Conservation (phyloP, 192 early-diverging fungal species). For the Tieghemiomyces parasiticus region DNA sequence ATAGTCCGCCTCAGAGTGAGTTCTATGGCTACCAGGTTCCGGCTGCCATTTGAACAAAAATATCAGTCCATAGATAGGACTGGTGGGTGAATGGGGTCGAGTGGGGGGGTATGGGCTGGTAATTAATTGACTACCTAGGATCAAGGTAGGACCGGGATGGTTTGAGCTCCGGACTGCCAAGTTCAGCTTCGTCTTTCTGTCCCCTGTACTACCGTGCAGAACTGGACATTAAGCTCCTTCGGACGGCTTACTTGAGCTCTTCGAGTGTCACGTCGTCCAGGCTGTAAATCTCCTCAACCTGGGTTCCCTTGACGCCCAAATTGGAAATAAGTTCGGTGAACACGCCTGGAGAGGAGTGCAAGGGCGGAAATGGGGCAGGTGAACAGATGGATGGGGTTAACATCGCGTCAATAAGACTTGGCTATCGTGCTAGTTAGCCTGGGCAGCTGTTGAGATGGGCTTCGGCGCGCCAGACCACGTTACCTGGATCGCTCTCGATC, state of each 20-base stretch:
- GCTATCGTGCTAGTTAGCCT: too few relatives aligned
- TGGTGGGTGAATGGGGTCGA: constrained; percentile 13
- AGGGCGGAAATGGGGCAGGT: not conserved
- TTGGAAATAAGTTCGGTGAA: constrained; percentile 68
- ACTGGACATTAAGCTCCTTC: too few relatives aligned
- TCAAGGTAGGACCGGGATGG: too few relatives aligned
- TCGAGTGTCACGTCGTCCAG: constrained; percentile 45
- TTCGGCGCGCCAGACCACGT: too few relatives aligned
- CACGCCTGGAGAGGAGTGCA: constrained; percentile 29
- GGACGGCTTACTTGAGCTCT: constrained; percentile 38
- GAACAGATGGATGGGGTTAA: not conserved
- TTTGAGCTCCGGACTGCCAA: too few relatives aligned
- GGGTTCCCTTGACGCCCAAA: constrained; percentile 53
- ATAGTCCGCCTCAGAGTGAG: constrained; percentile 15
- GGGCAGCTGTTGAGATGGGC: too few relatives aligned
- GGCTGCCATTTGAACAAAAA: constrained; percentile 70
- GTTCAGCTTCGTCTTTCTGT: too few relatives aligned
- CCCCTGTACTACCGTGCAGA: too few relatives aligned
- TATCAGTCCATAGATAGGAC: constrained; percentile 61
- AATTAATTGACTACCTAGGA: too few relatives aligned
- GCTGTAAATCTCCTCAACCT: constrained; percentile 69
- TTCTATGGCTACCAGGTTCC: not conserved
- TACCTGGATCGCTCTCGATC: constrained; percentile 76
- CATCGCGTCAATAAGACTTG: too few relatives aligned
- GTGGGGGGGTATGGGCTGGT: too few relatives aligned